phyloP scores from a whole-genome alignment of 495 filamentous ascomycete genomes.

The Penicillium arizonense region DNA sequence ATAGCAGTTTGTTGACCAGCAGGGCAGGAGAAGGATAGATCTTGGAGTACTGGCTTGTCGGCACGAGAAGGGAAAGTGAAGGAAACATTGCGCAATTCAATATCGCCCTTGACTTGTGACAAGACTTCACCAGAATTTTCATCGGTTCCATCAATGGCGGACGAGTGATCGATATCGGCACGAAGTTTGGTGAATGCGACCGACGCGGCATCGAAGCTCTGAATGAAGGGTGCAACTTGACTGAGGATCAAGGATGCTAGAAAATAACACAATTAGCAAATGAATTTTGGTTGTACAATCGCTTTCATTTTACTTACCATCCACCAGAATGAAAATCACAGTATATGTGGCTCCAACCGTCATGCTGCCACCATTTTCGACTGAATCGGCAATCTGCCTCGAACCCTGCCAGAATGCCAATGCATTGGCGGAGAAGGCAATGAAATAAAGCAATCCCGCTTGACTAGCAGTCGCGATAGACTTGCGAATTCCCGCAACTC shows the following conservation, averaged over 20 bases:
- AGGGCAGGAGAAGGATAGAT: conserved; percentile 23
- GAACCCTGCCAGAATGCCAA: conserved; percentile 66
- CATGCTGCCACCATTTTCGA: conserved; percentile 29
- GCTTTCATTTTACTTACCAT: conserved; percentile 33
- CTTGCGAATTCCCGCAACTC: conserved; percentile 52
- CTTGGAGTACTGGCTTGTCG: conserved; percentile 34
- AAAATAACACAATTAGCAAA: conserved; percentile 3
- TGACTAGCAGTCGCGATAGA: conserved; percentile 52
- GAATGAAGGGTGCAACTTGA: conserved; percentile 59
- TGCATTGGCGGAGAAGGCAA: conserved; percentile 60
- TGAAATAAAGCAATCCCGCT: conserved; percentile 60
- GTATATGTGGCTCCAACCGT: conserved; percentile 59
- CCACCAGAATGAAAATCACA: conserved; percentile 62
- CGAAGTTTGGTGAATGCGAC: conserved; percentile 49
- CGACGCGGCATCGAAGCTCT: conserved; percentile 55
- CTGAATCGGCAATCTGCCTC: conserved; percentile 45
- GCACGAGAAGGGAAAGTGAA: conserved; percentile 62
- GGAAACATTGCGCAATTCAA: conserved; percentile 51
- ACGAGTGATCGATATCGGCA: conserved; percentile 48
- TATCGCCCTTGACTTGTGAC: conserved; percentile 28
- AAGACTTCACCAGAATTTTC: conserved; percentile 27
- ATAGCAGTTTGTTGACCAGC: conserved; percentile 59
- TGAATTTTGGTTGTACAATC: too few species aligned
- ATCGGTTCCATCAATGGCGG: conserved; percentile 46
- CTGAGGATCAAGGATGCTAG: conserved; percentile 59